Percentiles rank a stretch among this genome's conserved stretches.
These are phyloP conservation scores for Epichloe brachyelytri DNA, from an alignment of 2,329 filamentous ascomycete genomes.

Conservation along the genomic window DNA sequence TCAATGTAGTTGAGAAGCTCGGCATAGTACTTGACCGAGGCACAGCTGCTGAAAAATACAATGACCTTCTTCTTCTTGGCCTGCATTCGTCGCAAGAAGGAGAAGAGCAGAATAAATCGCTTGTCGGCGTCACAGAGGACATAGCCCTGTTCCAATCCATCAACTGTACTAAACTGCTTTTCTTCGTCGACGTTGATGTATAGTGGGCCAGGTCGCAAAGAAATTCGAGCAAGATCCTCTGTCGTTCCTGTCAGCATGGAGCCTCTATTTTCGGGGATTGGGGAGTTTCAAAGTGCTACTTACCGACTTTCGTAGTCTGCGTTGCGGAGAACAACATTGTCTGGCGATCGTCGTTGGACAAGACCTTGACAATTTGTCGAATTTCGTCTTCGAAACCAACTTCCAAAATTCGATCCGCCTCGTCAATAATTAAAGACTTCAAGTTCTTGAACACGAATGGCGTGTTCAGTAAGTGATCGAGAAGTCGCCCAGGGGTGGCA, in stretches of 20 bases:
- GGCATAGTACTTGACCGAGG: slow-evolving; percentile 89
- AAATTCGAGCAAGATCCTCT: slow-evolving; percentile 90
- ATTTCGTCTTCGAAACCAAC: slow-evolving; percentile 99
- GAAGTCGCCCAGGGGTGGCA: slow-evolving; percentile 79
- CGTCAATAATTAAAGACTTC: slow-evolving; percentile 85
- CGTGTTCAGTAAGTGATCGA: slow-evolving; percentile 91
- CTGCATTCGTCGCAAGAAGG: slow-evolving; percentile 65
- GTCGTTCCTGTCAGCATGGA: neutral
- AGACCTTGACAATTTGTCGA: slow-evolving; percentile 87
- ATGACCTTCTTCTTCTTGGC: slow-evolving; percentile 95
- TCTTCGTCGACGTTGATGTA: slow-evolving; percentile 95
- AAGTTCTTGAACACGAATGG: slow-evolving; percentile 88
- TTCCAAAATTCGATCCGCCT: slow-evolving; percentile 92
- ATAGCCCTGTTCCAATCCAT: slow-evolving; percentile 90
- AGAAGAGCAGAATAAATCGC: slow-evolving; percentile 86
- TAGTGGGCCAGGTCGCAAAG: slow-evolving; percentile 74
- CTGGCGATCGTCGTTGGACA: slow-evolving; percentile 76
- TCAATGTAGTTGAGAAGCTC: slow-evolving; percentile 98
- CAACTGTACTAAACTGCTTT: slow-evolving; percentile 83
- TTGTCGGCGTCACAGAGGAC: slow-evolving; percentile 88
- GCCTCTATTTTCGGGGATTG: neutral
- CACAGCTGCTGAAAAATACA: slow-evolving; percentile 88
- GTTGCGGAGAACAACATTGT: slow-evolving; percentile 99
- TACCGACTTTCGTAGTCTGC: slow-evolving; percentile 82
- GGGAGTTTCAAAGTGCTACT: slow-evolving; percentile 4